Base-by-base conservation (phyloP, 2,329 filamentous ascomycete species). In the Aspergillus niger region DNA sequence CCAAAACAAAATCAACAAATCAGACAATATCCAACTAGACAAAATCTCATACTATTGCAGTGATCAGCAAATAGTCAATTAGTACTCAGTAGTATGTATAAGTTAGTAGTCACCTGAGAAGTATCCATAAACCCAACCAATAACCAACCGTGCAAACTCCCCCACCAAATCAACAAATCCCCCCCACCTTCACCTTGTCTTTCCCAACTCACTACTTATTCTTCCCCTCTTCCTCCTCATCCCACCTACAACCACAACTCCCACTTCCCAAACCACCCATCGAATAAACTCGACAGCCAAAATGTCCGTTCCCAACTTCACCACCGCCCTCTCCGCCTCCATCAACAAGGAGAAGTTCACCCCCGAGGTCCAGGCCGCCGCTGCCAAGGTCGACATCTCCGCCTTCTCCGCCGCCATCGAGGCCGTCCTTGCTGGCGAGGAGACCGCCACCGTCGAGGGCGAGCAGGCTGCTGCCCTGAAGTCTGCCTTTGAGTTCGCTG, bases 401-500 rank as follows among this genome's bases (percentile, higher is more conserved):
- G 62, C 67, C 48, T 63, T 74, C 13, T 67, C 68, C 56, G 66
- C 63, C 15, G 72, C 66, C 43, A 65, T 74, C 50, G 65, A 74
- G 59, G 32, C 52, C 39, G 57, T 67, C 1, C 65, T 68, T 2
- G 61, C 57, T 20, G 64, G 61, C 8, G 65, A 52, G 28, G 66
- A 69, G 48, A 51, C 62, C 11, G 59, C 63, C 44, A 26, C 60
- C 22, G 64, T 64, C 32, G 61, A 61, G 7, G 67, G 59, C 36
- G 62, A 65, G 1, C 62, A 65, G 54, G 57, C 64, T 48, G 66
- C 51, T 5, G 65, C 67, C 22, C 64, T 74, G 26, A 71, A 71
- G 59, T 67, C 65, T 2, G 72, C 66, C 1, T 74, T 74, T 47
- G 69, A 73, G 64, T 75, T 71, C 54, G 72, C 72, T 7, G 65